Base-by-base conservation (phyloP, 805 yeast genomes). In the Debaryomyces maramus region DNA sequence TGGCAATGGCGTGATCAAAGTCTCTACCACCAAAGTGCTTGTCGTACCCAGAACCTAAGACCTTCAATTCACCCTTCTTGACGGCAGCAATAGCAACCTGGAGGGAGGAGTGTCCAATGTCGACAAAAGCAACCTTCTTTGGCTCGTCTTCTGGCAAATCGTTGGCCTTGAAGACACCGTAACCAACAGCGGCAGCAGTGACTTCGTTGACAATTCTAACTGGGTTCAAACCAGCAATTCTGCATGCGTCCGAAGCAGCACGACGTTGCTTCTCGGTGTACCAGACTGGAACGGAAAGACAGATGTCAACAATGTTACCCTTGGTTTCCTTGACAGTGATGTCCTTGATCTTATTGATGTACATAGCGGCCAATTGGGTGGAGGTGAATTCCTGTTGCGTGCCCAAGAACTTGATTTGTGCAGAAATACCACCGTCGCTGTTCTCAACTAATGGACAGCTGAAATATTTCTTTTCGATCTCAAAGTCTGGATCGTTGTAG, bases 11-110 rank as follows among this genome's bases (percentile, higher is more conserved):
- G 58, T 75, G 76, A 72, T 93, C 99, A 48, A 93, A 83, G 66
- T 89, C 88, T 73, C 99, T 85, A 70, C 99, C 99, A 78, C 99
- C 99, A 58, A 93, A 93, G 73, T 88, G 88, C 73, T 88, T 88
- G 74, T 90, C 96, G 63, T 80, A 85, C 56, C 96, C 95, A 47
- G 96, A 79, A 54, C 96, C 96, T 55, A 93, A 73, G 39, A 93
- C 78, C 73, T 88, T 89, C 71, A 90, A 79, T 76, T 93, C 98
- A 63, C 99, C 99, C 71, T 84, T 90, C 80, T 88, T 89, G 72
- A 93, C 81, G 45, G 95, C 83, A 43, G 87, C 95, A 57, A 93
- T 76, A 48, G 93, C 73, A 51, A 95, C 95, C 51, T 93, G 87
- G 77, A 81, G 91, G 36, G 96, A 81, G 32, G 98, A 88, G 77